Conservation (phyloP, 306 rosid genomes). For the cucumber (Cucumis sativus) region Cucumber_9930_V3 NC_026660.2:23561001-23561500, state of each 20-base stretch:
- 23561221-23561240: conserved; percentile 99
- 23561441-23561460: neutral
- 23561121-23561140: conserved; percentile 10
- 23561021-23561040: neutral
- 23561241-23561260: conserved; percentile 96
- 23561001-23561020: neutral
- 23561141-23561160: conserved; percentile 90
- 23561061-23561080: neutral
- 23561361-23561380: neutral
- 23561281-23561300: neutral
- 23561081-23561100: neutral
- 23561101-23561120: neutral
- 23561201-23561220: conserved; percentile 97
- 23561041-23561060: neutral
- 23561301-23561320: neutral
- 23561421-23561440: neutral
- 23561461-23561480: neutral
- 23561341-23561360: neutral
- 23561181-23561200: conserved; percentile 91
- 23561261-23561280: conserved; percentile 65
- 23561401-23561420: neutral
- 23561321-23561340: neutral
- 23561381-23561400: neutral
- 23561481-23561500: neutral
- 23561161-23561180: conserved; percentile 99